These are phyloP conservation scores for Pleomassaria siparia DNA, from an alignment of 2,329 filamentous ascomycete genomes.

Conservation along the genomic window DNA sequence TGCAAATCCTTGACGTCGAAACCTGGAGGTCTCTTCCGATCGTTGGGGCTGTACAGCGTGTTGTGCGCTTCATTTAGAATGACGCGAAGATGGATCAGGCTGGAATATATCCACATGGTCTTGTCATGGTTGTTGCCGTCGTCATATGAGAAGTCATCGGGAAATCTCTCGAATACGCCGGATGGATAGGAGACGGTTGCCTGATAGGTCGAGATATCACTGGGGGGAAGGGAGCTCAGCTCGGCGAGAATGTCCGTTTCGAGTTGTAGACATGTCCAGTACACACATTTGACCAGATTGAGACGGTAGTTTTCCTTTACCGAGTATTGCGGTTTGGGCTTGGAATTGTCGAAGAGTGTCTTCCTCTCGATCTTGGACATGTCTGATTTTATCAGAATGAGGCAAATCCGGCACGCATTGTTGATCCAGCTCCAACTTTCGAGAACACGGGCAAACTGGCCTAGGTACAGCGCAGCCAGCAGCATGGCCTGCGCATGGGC, in stretches of 20 bases:
- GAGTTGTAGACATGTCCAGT: constrained; percentile 91
- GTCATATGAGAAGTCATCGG: constrained; percentile 18
- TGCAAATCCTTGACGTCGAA: constrained; percentile 36
- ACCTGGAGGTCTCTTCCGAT: constrained; percentile 28
- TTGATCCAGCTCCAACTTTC: constrained; percentile 77
- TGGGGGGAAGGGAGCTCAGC: constrained; percentile 63
- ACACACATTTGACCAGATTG: constrained; percentile 62
- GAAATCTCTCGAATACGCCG: constrained; percentile 50
- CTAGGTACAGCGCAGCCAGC: constrained; percentile 83
- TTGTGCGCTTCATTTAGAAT: constrained; percentile 59
- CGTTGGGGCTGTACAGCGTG: constrained; percentile 49
- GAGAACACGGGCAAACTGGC: constrained; percentile 81
- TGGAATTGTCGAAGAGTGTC: not conserved
- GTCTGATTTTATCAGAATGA: constrained; percentile 73
- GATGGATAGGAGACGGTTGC: constrained; percentile 68
- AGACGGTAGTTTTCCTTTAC: constrained; percentile 32
- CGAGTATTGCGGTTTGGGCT: not conserved
- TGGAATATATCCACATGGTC: constrained; percentile 58
- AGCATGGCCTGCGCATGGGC: constrained; percentile 83
- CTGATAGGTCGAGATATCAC: constrained; percentile 61
- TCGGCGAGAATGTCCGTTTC: constrained; percentile 96
- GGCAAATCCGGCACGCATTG: constrained; percentile 61
- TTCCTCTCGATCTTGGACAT: constrained; percentile 30
- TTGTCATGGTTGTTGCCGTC: constrained; percentile 37
- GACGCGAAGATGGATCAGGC: constrained; percentile 63